Percentiles rank a stretch among this genome's conserved stretches.
phyloP scores from a whole-genome alignment of 495 filamentous ascomycete species.

The Daldinia concentrica region DNA sequence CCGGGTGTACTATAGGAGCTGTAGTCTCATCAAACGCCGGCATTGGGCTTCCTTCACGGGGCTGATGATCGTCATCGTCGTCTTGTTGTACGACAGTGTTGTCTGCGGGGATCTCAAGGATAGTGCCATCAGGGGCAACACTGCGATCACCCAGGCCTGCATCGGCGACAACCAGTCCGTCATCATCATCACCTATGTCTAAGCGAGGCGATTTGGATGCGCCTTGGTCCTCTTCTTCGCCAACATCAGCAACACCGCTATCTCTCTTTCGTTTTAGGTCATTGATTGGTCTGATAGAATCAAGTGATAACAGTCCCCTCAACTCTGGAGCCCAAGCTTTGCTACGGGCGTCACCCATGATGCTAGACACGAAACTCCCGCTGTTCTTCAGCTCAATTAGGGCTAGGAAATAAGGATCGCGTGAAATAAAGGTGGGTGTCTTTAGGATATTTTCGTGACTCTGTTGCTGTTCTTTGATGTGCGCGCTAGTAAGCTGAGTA shows the following conservation, averaged over 20 bases:
- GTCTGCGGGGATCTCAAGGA: slow-evolving; percentile 72
- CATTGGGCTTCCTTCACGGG: slow-evolving; percentile 53
- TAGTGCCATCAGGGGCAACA: slow-evolving; percentile 60
- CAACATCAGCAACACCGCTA: slow-evolving; percentile 82
- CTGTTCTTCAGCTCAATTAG: slow-evolving; percentile 90
- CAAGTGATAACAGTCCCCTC: slow-evolving; percentile 82
- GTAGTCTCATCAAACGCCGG: slow-evolving; percentile 78
- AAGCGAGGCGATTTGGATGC: slow-evolving; percentile 71
- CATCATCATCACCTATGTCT: slow-evolving; percentile 73
- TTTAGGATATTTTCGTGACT: slow-evolving; percentile 84
- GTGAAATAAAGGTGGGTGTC: slow-evolving; percentile 78
- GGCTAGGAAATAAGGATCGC: slow-evolving; percentile 84
- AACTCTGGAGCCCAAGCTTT: slow-evolving; percentile 91
- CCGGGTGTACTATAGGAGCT: slow-evolving; percentile 75
- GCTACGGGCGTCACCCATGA: slow-evolving; percentile 79
- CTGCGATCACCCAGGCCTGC: slow-evolving; percentile 60
- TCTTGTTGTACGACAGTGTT: slow-evolving; percentile 60
- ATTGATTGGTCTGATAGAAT: slow-evolving; percentile 76
- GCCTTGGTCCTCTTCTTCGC: slow-evolving; percentile 67
- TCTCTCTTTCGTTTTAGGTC: slow-evolving; percentile 95
- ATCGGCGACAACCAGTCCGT: slow-evolving; percentile 55
- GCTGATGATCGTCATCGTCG: slow-evolving; percentile 63
- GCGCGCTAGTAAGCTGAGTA: slow-evolving; percentile 64
- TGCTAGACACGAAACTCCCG: slow-evolving; percentile 83
- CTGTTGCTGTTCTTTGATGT: slow-evolving; percentile 80